Evolutionary conservation across 306 rosid genomes (phyloP), one percentile per base, ranked within the genome.

Genomic region (Cucurbita argyrosperma): DNA sequence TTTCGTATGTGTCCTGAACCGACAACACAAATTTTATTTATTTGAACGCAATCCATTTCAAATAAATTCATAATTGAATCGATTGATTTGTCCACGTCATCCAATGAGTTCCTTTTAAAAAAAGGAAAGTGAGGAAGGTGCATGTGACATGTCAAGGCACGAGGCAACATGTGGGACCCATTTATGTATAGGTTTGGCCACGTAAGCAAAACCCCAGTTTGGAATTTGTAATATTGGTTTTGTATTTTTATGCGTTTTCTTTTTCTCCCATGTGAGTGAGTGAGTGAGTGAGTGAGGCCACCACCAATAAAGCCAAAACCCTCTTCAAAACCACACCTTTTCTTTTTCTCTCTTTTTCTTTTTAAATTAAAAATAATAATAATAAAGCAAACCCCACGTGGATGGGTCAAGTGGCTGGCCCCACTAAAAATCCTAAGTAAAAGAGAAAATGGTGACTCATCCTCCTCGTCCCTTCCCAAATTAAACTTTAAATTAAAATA

Each of bases 61-160:
- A 30, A 30, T 30, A 30, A 30, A 30, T 30, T 30, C 35, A 30
- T 30, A 30, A 30, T 30, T 30, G 3, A 30, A 30, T 30, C 4
- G 35, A 30, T 30, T 30, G 35, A 30, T 30, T 30, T 30, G 3
- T 30, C 35, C 35, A 30, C 35, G 35, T 30, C 35, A 30, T 30
- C 4, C 4, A 2, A 30, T 30, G 35, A 30, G 35, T 30, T 30
- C 0, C 35, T 30, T 30, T 30, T 2, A 30, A 30, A 30, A 2
- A 30, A 30, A 30, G 69, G 14, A 26, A 62, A 63, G 19, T 65
- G 52, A 40, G 42, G 37, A 42, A 10, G 71, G 10, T 5, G 39
- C 72, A 66, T 66, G 72, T 66, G 72, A 66, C 72, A 45, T 66
- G 72, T 66, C 72, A 66, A 10, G 11, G 11, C 39, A 45, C 3